phyloP scores from a whole-genome alignment of 352 stramenopile genomes.

The Globisporangium nunn region DNA sequence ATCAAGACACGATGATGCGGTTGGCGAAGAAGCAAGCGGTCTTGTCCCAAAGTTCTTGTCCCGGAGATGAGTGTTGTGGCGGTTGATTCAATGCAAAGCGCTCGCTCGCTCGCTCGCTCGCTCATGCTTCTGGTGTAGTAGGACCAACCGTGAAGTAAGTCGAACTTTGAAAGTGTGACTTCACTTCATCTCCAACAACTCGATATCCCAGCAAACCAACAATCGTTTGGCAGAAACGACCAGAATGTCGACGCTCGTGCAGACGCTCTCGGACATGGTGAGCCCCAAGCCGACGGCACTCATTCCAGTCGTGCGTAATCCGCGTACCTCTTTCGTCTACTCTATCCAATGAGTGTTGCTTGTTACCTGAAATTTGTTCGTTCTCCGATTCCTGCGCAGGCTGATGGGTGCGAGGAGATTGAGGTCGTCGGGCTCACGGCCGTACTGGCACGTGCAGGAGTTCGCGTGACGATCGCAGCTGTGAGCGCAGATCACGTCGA shows the following conservation, averaged over 20 bases:
- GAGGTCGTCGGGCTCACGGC: constrained; percentile 44
- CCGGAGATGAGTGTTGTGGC: neutral
- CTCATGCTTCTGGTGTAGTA: neutral
- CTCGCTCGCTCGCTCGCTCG: neutral
- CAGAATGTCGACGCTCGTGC: constrained; percentile 38
- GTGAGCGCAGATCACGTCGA: constrained; percentile 33
- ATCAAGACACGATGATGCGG: neutral
- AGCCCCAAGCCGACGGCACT: constrained; percentile 54
- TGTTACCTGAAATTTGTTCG: neutral
- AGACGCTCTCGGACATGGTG: constrained; percentile 51
- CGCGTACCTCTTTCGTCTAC: neutral
- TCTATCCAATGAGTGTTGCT: neutral
- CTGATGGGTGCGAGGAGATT: constrained; percentile 56
- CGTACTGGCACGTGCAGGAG: constrained; percentile 47
- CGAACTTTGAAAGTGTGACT: too few relatives aligned
- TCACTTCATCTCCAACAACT: too few relatives aligned
- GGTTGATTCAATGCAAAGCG: neutral
- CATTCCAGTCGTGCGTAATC: constrained; percentile 37
- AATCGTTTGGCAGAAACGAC: neutral
- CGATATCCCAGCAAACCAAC: neutral
- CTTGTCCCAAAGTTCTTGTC: neutral
- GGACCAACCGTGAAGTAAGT: neutral
- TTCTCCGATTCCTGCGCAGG: constrained; percentile 13
- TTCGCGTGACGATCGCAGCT: constrained; percentile 55
- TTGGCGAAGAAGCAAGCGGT: neutral